Conservation (phyloP, 495 filamentous ascomycete genomes). For the Aspergillus hancockii region DNA sequence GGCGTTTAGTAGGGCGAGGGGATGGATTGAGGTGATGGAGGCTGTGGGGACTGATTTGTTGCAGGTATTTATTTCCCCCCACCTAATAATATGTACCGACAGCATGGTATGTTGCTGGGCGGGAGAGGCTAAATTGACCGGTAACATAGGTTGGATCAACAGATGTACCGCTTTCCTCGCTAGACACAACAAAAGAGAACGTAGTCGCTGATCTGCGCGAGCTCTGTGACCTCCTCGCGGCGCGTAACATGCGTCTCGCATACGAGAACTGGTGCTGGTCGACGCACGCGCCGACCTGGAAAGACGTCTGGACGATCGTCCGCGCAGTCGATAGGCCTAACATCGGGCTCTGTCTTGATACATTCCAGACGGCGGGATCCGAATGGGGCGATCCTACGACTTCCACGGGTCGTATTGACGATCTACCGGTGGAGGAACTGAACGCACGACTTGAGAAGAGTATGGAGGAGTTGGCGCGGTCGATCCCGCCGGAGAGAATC, state of each 20-base stretch:
- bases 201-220: constrained; percentile 63
- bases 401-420: constrained; percentile 57
- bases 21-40: constrained; percentile 76
- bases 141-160: constrained; percentile 63
- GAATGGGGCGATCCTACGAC: constrained; percentile 80
- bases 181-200: constrained; percentile 45
- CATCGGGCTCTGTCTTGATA: constrained; percentile 77
- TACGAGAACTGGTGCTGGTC: constrained; percentile 92
- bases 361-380: constrained; percentile 74
- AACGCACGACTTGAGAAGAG: constrained; percentile 50
- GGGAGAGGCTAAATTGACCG: no score
- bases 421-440: constrained; percentile 41
- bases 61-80: constrained; percentile 48
- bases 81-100: no score
- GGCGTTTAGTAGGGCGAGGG: constrained; percentile 63
- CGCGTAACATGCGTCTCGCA: constrained; percentile 59
- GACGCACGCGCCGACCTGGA: constrained; percentile 68
- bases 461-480: constrained; percentile 52
- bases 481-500: constrained; percentile 70
- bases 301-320: constrained; percentile 67
- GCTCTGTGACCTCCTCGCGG: constrained; percentile 63
- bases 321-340: constrained; percentile 61
- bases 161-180: constrained; percentile 55
- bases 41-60: constrained; percentile 69
- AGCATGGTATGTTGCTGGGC: no score